These are phyloP conservation scores for Polygonum maritimum DNA, from an alignment of 148 eudicot species.

Conservation along the genomic window DNA sequence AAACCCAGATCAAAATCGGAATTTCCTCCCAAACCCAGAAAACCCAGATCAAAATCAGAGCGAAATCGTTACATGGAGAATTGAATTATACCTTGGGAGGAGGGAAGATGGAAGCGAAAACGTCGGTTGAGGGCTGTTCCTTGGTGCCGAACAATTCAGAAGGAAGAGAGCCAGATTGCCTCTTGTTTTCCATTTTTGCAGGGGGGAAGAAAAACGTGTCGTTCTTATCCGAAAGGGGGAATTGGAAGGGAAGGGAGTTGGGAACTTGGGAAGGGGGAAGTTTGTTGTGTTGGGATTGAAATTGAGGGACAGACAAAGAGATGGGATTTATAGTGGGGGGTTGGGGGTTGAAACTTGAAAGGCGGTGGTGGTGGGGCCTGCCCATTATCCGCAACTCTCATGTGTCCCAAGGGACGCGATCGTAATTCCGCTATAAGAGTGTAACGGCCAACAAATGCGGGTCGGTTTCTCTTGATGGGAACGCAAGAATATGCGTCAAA, in stretches of 20 bases:
- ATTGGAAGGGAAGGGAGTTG: not conserved
- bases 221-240: not conserved
- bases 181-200: constrained; percentile 35
- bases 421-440: not conserved
- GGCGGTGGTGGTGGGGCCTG: not conserved
- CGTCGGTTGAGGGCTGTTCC: constrained; percentile 33
- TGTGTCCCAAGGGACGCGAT: not conserved
- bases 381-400: not conserved
- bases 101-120: constrained; percentile 45
- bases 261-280: not conserved
- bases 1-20: not conserved
- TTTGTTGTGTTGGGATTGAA: not conserved
- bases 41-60: not conserved
- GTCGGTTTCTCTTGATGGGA: not conserved
- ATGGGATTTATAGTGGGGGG: not conserved
- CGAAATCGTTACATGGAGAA: not conserved
- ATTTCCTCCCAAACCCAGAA: not conserved
- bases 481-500: not conserved
- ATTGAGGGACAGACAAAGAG: not conserved
- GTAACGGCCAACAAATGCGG: not conserved
- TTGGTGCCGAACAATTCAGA: constrained; percentile 63
- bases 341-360: not conserved
- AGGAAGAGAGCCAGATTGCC: constrained; percentile 32
- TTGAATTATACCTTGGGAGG: constrained; percentile 32
- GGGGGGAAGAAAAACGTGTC: not conserved